phyloP scores from a whole-genome alignment of 805 yeast species.

The Jamesozyma jinghongensis region DNA sequence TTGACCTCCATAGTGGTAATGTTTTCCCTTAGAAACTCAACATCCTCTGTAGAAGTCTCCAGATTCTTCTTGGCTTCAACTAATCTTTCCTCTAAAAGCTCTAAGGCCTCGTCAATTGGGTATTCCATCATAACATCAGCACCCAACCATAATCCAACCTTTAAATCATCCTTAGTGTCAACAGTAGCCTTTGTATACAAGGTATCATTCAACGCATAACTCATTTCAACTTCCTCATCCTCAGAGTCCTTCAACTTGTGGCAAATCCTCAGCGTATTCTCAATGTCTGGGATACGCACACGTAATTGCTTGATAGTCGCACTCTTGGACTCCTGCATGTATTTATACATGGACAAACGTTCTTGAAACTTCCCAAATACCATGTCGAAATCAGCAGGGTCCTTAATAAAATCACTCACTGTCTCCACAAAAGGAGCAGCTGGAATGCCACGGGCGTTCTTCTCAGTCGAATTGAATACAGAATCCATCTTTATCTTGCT shows the following conservation, averaged over 20 bases:
- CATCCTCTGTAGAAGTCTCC: constrained; percentile 65
- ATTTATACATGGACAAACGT: constrained; percentile 80
- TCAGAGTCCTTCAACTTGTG: constrained; percentile 33
- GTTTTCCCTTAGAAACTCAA: constrained; percentile 81
- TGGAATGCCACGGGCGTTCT: constrained; percentile 93
- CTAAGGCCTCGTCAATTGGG: constrained; percentile 79
- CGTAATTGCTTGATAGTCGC: constrained; percentile 21
- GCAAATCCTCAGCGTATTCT: constrained; percentile 73
- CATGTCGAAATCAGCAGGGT: constrained; percentile 59
- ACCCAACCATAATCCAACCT: constrained; percentile 91
- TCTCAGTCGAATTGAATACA: constrained; percentile 40
- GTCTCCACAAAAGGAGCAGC: constrained; percentile 88
- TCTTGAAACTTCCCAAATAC: constrained; percentile 74
- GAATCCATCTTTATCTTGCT: constrained; percentile 19
- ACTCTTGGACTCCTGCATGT: constrained; percentile 50
- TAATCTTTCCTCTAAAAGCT: constrained; percentile 54
- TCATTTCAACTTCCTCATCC: constrained; percentile 47
- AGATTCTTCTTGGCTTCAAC: constrained; percentile 51
- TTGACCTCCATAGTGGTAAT: constrained; percentile 98
- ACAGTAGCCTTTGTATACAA: constrained; percentile 76
- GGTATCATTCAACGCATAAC: constrained; percentile 89
- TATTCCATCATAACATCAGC: constrained; percentile 97
- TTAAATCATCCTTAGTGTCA: constrained; percentile 39
- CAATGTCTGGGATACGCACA: constrained; percentile 82
- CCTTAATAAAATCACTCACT: constrained; percentile 65